These are phyloP conservation scores for Camellia japonica DNA, from an alignment of 148 eudicot species.

Conservation along the genomic window DNA sequence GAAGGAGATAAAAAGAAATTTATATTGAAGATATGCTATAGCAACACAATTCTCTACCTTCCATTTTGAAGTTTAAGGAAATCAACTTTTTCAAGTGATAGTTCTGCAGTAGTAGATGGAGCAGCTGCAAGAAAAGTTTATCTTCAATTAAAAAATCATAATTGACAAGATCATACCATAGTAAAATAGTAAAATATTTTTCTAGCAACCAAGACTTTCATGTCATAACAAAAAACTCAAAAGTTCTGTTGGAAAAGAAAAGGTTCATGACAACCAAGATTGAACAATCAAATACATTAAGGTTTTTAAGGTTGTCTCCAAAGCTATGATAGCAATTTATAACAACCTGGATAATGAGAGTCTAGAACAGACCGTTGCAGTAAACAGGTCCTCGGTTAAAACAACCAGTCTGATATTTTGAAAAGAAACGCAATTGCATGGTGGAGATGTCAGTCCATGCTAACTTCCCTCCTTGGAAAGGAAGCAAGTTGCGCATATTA, in stretches of 20 bases:
- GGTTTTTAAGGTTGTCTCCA: slow-evolving; percentile 18
- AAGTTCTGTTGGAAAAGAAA: slow-evolving; percentile 5
- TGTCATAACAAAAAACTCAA: slow-evolving; percentile 3
- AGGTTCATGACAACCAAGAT: background rate
- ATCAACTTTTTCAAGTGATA: slow-evolving; percentile 54
- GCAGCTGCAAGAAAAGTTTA: slow-evolving; percentile 59
- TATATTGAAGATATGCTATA: background rate
- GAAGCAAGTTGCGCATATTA: slow-evolving; percentile 62
- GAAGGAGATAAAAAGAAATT: background rate
- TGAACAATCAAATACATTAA: background rate
- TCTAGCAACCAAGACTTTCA: background rate
- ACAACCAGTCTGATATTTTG: slow-evolving; percentile 47
- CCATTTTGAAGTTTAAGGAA: slow-evolving; percentile 98
- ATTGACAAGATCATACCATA: background rate
- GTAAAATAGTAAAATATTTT: background rate
- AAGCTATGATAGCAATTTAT: slow-evolving; percentile 27
- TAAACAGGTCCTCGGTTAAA: slow-evolving; percentile 59
- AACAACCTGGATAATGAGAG: slow-evolving; percentile 48
- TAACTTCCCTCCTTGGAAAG: slow-evolving; percentile 62
- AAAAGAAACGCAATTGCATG: slow-evolving; percentile 61
- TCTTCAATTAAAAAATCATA: background rate
- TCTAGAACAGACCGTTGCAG: slow-evolving; percentile 97
- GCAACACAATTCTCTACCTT: slow-evolving; percentile 44
- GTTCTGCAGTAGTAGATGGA: slow-evolving; percentile 47
- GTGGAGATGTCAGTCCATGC: slow-evolving; percentile 63